These are phyloP conservation scores for Castanea sativa DNA, from an alignment of 306 rosid genomes.

Conservation along the genomic window DNA sequence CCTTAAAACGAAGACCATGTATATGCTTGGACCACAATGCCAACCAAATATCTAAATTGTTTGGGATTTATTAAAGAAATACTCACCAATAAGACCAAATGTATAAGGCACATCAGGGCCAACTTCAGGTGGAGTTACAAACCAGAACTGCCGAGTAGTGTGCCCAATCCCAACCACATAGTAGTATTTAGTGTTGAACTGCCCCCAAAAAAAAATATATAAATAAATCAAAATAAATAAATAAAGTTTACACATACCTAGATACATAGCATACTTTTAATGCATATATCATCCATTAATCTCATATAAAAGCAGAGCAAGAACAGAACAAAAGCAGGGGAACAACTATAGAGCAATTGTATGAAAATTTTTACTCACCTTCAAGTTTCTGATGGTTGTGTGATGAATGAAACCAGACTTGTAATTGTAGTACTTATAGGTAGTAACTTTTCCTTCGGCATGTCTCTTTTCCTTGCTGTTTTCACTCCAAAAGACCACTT, in stretches of 20 bases:
- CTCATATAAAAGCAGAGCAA: background rate
- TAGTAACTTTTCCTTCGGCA: conserved; percentile 38
- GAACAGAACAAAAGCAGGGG: background rate
- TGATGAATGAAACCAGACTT: conserved; percentile 76
- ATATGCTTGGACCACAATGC: background rate
- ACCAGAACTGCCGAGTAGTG: conserved; percentile 68
- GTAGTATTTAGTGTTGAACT: conserved; percentile 75
- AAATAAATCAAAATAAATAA: background rate
- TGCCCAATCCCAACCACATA: conserved; percentile 67
- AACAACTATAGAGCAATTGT: background rate
- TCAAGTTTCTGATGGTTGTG: conserved; percentile 39
- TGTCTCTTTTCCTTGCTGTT: conserved; percentile 17
- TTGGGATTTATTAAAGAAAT: background rate
- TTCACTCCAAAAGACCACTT: conserved; percentile 56
- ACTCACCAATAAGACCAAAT: conserved; percentile 85
- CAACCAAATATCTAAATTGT: background rate
- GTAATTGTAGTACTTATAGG: conserved; percentile 61
- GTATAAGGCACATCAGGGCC: conserved; percentile 93
- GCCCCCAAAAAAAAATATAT: background rate
- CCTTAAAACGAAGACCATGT: background rate
- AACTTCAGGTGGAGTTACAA: conserved; percentile 71
- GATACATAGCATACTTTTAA: background rate
- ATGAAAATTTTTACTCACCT: conserved; percentile 21
- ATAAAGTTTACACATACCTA: background rate
- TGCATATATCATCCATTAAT: background rate